Conservation (phyloP, 306 rosid species). For the Carpinus viminea region DNA sequence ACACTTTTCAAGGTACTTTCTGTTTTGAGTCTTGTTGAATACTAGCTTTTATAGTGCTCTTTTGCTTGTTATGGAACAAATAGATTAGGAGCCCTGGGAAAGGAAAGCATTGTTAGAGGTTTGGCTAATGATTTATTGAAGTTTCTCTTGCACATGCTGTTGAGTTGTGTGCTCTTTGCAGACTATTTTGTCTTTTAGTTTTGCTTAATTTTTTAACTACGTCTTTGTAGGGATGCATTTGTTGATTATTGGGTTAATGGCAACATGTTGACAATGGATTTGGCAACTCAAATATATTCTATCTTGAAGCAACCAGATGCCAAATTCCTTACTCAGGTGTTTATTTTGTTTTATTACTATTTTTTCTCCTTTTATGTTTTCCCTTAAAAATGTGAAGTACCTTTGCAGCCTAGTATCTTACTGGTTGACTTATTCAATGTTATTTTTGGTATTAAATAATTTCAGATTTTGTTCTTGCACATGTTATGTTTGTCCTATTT, state of each 20-base stretch:
- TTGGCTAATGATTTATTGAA: neutral
- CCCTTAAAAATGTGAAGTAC: conserved; percentile 9
- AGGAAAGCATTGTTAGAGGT: neutral
- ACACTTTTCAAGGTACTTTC: neutral
- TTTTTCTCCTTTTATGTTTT: conserved; percentile 21
- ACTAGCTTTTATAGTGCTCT: neutral
- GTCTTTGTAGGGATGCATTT: conserved; percentile 65
- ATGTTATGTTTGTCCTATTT: conserved; percentile 15
- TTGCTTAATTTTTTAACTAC: conserved; percentile 22
- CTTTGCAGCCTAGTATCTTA: conserved; percentile 20
- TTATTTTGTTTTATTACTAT: conserved; percentile 31
- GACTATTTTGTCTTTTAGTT: conserved; percentile 13
- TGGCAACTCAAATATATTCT: conserved; percentile 75
- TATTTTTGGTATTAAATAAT: conserved; percentile 4
- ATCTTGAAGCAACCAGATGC: conserved; percentile 89
- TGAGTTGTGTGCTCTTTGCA: conserved; percentile 26
- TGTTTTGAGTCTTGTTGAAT: neutral
- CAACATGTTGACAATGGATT: conserved; percentile 81
- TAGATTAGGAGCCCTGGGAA: neutral
- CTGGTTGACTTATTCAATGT: conserved; percentile 23
- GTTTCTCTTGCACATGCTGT: conserved; percentile 23
- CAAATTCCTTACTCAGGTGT: conserved; percentile 82
- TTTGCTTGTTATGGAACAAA: neutral
- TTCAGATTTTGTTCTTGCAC: conserved; percentile 1
- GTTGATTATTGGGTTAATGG: conserved; percentile 86